These are phyloP conservation scores for Wallacemonas collosoma DNA, from an alignment of 208 protist species.

Conservation along the genomic window DNA sequence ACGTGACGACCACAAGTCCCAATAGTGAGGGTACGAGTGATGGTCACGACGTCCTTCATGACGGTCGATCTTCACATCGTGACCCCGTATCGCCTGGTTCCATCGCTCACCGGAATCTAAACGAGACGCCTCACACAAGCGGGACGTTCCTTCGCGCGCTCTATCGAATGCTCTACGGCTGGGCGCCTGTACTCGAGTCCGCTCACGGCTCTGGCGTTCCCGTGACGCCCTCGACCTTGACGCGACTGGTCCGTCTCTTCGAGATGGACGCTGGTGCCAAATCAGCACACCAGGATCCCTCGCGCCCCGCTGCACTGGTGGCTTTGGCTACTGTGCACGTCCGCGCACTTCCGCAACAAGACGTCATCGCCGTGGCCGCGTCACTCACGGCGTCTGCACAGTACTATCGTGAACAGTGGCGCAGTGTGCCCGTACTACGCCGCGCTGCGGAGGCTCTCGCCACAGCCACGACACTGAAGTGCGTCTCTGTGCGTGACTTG, in stretches of 20 bases:
- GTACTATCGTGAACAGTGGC: background rate
- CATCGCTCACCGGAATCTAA: no score
- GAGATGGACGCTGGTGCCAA: background rate
- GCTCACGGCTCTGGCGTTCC: background rate
- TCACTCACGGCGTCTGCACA: conserved; percentile 1
- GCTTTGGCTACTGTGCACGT: conserved; percentile 6
- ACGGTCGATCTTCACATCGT: no score
- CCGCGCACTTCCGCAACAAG: background rate
- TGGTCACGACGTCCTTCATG: no score
- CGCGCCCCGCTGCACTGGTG: background rate
- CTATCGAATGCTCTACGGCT: background rate
- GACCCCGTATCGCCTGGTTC: no score
- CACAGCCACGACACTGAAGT: conserved; percentile 11
- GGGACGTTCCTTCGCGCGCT: background rate
- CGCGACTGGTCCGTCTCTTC: background rate
- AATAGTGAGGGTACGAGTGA: no score
- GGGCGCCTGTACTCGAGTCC: conserved; percentile 6
- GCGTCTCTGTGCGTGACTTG: conserved; percentile 12
- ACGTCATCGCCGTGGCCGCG: background rate
- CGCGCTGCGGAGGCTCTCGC: background rate
- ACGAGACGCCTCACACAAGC: background rate
- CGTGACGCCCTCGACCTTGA: background rate
- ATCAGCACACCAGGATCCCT: background rate
- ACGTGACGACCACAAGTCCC: background rate
- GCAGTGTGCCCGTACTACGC: background rate